These are phyloP conservation scores for Emiliania huxleyi DNA, from an alignment of 78 protist species.

Conservation along the genomic window DNA sequence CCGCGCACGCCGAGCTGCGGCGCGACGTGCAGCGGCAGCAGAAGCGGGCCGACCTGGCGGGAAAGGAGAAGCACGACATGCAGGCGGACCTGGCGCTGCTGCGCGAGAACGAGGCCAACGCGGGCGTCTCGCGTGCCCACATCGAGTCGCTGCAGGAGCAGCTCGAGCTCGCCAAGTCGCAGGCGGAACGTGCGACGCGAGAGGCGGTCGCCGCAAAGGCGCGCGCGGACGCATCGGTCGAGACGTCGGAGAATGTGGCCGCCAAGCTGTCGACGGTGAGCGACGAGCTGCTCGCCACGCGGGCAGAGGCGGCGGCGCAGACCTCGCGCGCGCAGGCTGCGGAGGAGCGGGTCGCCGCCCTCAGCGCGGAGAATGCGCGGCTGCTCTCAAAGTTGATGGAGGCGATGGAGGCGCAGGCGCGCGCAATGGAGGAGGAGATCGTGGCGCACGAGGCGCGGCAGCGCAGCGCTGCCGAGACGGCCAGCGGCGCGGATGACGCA, in stretches of 20 bases:
- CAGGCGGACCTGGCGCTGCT: background rate
- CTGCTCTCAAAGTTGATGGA: background rate
- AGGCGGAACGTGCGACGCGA: background rate
- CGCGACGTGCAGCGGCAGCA: background rate
- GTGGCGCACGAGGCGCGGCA: background rate
- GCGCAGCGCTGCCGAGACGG: no score
- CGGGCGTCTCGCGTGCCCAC: background rate
- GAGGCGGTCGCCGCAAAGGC: background rate
- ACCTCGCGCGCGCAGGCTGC: background rate
- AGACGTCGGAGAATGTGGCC: background rate
- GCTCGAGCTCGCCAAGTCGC: background rate
- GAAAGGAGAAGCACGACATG: background rate
- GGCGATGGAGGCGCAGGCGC: background rate
- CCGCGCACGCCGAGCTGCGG: background rate
- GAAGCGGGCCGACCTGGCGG: background rate
- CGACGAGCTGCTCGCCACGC: background rate
- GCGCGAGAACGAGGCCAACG: slow-evolving; percentile 16
- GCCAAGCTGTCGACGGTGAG: background rate
- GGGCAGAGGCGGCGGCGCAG: background rate
- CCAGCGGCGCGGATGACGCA: no score
- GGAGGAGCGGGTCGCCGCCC: background rate
- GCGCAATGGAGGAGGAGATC: background rate
- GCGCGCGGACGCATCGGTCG: background rate
- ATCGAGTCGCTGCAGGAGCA: background rate
- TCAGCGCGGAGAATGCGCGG: background rate